A percentile compares a stretch with the other conserved stretches of the same genome.
Evolutionary conservation across 208 protist genomes (phyloP).

Genomic region (Vickermania ingenoplastis): DNA sequence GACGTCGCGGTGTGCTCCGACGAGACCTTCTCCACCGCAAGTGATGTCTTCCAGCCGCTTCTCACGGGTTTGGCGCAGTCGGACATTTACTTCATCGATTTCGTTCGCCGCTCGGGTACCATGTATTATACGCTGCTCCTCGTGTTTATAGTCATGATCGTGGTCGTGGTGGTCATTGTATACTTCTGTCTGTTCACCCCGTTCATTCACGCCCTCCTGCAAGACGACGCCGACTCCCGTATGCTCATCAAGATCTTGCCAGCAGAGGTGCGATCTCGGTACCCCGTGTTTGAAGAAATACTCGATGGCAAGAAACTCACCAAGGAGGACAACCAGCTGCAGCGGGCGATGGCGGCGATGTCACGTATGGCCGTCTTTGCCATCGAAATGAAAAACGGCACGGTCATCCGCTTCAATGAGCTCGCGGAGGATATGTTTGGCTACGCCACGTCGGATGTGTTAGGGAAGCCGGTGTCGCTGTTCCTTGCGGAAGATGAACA

Average conservation of each 20-base stretch:
- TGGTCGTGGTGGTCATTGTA: not conserved
- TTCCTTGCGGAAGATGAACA: slow-evolving; percentile 7
- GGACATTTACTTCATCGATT: slow-evolving; percentile 1
- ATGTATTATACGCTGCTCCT: slow-evolving; percentile 1
- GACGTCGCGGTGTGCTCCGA: not conserved
- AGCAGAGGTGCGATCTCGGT: slow-evolving; percentile 1
- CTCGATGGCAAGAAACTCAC: slow-evolving; percentile 1
- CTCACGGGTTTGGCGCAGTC: slow-evolving; percentile 9
- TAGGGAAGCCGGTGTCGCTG: slow-evolving; percentile 5
- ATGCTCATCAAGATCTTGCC: slow-evolving; percentile 7
- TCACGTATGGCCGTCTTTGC: slow-evolving; percentile 8
- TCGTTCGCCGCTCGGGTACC: not conserved
- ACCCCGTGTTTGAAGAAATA: slow-evolving; percentile 6
- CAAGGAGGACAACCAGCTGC: slow-evolving; percentile 1
- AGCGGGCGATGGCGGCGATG: slow-evolving; percentile 7
- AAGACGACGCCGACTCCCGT: slow-evolving; percentile 8
- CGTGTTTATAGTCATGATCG: not conserved
- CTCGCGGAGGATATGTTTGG: slow-evolving; percentile 13
- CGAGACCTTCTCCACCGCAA: not conserved
- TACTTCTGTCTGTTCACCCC: slow-evolving; percentile 4
- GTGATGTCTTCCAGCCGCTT: slow-evolving; percentile 2
- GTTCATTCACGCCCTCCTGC: not conserved
- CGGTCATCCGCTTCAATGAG: slow-evolving; percentile 14
- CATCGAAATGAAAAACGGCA: slow-evolving; percentile 5
- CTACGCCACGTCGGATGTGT: slow-evolving; percentile 9